These are phyloP conservation scores for Holtermannia corniformis DNA, from an alignment of 768 basidiomycete species.

Conservation along the genomic window DNA sequence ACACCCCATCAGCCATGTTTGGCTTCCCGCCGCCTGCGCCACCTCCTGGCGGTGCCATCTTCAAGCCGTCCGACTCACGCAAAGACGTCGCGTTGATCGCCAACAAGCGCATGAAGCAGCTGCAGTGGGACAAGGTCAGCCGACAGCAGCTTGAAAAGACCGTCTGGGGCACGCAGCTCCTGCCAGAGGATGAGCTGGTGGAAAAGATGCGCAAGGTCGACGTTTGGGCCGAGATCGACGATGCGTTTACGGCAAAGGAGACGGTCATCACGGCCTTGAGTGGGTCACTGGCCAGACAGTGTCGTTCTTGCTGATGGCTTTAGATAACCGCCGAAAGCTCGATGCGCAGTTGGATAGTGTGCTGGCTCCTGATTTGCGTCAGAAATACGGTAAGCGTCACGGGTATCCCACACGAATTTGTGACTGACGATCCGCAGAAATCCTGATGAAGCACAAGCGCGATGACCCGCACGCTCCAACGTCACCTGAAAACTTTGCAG, in stretches of 20 bases:
- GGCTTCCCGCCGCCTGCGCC: slow-evolving; percentile 6
- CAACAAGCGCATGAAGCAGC: slow-evolving; percentile 87
- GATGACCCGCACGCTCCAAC: slow-evolving; percentile 43
- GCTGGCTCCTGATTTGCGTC: slow-evolving; percentile 80
- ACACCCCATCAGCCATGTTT: slow-evolving; percentile 16
- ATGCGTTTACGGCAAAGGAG: slow-evolving; percentile 95
- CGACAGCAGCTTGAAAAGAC: slow-evolving; percentile 77
- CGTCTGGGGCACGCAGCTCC: slow-evolving; percentile 63
- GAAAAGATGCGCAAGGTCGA: slow-evolving; percentile 73
- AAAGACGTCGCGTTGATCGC: slow-evolving; percentile 81
- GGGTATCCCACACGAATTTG: background rate
- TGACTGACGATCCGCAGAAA: slow-evolving; percentile 51
- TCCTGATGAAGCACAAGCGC: slow-evolving; percentile 51
- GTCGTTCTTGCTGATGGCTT: background rate
- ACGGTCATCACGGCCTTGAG: slow-evolving; percentile 82
- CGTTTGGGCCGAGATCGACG: slow-evolving; percentile 92
- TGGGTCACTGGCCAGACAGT: slow-evolving; percentile 43
- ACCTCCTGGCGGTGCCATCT: background rate
- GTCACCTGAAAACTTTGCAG: slow-evolving; percentile 69
- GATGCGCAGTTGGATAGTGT: slow-evolving; percentile 85
- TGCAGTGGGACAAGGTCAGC: slow-evolving; percentile 98
- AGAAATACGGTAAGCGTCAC: slow-evolving; percentile 69
- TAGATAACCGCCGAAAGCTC: slow-evolving; percentile 50
- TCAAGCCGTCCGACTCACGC: slow-evolving; percentile 42
- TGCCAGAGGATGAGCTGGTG: slow-evolving; percentile 60